These are phyloP conservation scores for Fibroporia radiculosa DNA, from an alignment of 768 basidiomycete genomes.

Conservation along the genomic window DNA sequence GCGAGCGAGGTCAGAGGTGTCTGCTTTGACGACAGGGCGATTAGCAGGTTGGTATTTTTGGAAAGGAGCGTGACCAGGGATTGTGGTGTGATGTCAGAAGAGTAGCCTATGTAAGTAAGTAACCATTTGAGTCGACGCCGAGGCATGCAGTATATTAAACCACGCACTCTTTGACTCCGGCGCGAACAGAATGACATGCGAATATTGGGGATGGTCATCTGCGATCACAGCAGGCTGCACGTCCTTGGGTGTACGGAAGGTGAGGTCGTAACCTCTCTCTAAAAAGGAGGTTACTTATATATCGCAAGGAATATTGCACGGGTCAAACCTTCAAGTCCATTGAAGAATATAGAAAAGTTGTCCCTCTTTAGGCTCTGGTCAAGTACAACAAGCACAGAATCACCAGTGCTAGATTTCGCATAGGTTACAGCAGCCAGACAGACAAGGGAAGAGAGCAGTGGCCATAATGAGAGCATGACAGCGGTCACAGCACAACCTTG, in stretches of 20 bases:
- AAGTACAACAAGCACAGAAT: slow-evolving; percentile 78
- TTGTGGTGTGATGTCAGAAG: slow-evolving; percentile 75
- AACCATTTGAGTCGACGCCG: background rate
- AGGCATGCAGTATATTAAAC: background rate
- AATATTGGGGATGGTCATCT: slow-evolving; percentile 68
- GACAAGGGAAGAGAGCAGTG: slow-evolving; percentile 23
- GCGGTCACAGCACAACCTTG: no score
- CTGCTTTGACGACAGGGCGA: slow-evolving; percentile 72
- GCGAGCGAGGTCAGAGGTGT: slow-evolving; percentile 72
- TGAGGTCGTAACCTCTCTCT: slow-evolving; percentile 83
- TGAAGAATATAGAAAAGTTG: slow-evolving; percentile 79
- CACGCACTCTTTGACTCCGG: slow-evolving; percentile 78
- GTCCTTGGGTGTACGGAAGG: slow-evolving; percentile 80
- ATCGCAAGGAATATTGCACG: background rate
- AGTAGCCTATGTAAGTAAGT: slow-evolving; percentile 15
- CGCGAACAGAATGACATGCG: slow-evolving; percentile 82
- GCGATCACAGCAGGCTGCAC: slow-evolving; percentile 55
- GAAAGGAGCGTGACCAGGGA: slow-evolving; percentile 64
- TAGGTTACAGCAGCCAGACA: slow-evolving; percentile 17
- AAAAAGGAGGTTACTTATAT: background rate
- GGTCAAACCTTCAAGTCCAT: slow-evolving; percentile 59
- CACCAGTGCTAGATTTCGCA: slow-evolving; percentile 73
- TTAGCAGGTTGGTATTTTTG: slow-evolving; percentile 72
- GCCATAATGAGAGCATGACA: slow-evolving; percentile 22
- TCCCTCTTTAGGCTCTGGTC: slow-evolving; percentile 60